These are phyloP conservation scores for Fonsecaea monophora DNA, from an alignment of 2,329 filamentous ascomycete species.

Conservation along the genomic window DNA sequence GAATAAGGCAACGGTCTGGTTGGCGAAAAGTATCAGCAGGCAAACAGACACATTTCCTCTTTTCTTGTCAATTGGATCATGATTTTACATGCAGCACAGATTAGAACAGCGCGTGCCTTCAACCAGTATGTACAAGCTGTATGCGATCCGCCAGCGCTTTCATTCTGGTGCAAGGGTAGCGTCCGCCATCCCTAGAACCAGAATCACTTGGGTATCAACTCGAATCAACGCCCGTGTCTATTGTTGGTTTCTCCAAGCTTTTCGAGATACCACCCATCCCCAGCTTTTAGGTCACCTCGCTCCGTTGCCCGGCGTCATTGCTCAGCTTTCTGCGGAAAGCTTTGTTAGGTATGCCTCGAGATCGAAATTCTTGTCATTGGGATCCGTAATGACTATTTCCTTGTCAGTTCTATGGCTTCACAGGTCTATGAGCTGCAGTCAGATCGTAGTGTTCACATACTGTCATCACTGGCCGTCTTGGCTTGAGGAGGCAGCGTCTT, in stretches of 20 bases:
- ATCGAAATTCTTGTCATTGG: slow-evolving; percentile 88
- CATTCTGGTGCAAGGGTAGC: slow-evolving; percentile 13
- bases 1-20: neutral
- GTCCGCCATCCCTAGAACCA: slow-evolving; percentile 22
- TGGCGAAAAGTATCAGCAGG: neutral
- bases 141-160: slow-evolving; percentile 22
- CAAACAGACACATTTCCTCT: neutral
- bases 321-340: slow-evolving; percentile 38
- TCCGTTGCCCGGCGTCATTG: neutral
- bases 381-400: slow-evolving; percentile 71
- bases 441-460: slow-evolving; percentile 37
- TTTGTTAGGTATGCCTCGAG: slow-evolving; percentile 77
- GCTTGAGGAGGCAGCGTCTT: slow-evolving; percentile 65
- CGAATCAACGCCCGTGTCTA: slow-evolving; percentile 32
- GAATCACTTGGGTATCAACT: slow-evolving; percentile 30
- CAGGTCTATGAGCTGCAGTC: neutral
- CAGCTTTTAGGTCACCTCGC: slow-evolving; percentile 3
- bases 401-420: slow-evolving; percentile 36
- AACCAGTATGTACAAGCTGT: slow-evolving; percentile 36
- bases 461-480: slow-evolving; percentile 48
- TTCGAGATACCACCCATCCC: slow-evolving; percentile 11
- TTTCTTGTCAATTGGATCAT: slow-evolving; percentile 29
- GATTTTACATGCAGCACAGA: slow-evolving; percentile 27
- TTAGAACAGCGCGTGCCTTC: slow-evolving; percentile 18
- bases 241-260: slow-evolving; percentile 15